A percentile compares a stretch with the other conserved stretches of the same genome.
Conservation (phyloP, 1,139 yeast species). For the Saccharomyces hybrid region DNA sequence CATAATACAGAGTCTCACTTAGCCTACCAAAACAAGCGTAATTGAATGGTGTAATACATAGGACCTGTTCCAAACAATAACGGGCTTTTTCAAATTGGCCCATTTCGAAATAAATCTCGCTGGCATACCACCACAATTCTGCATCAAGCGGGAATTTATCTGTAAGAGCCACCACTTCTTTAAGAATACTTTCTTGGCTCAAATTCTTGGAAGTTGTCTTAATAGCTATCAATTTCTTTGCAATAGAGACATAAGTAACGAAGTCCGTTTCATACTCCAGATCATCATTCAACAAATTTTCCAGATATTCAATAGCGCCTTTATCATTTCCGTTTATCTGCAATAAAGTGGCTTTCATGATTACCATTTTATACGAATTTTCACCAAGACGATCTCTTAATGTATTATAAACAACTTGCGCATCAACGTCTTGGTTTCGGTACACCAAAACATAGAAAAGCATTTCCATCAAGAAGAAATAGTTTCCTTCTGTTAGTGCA, state of each 20-base stretch:
- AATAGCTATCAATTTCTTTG: constrained; percentile 25
- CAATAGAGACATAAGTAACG: constrained; percentile 22
- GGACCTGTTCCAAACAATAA: constrained; percentile 59
- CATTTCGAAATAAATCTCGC: constrained; percentile 48
- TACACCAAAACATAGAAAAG: constrained; percentile 61
- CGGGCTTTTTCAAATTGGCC: constrained; percentile 66
- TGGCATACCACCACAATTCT: constrained; percentile 72
- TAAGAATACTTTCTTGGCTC: constrained; percentile 12
- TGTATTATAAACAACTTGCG: constrained; percentile 56
- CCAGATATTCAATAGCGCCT: constrained; percentile 26
- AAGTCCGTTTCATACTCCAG: constrained; percentile 30
- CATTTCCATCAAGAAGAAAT: constrained; percentile 58
- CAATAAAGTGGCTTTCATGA: constrained; percentile 27
- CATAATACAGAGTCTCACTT: constrained; percentile 24
- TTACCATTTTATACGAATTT: constrained; percentile 27
- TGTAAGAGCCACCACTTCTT: constrained; percentile 17
- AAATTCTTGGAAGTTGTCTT: constrained; percentile 10
- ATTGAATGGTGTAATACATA: constrained; percentile 62
- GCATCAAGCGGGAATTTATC: constrained; percentile 56
- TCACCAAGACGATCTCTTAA: constrained; percentile 60
- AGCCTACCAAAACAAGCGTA: constrained; percentile 49
- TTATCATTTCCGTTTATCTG: constrained; percentile 26
- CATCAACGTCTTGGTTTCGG: constrained; percentile 63
- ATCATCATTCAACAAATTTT: constrained; percentile 21
- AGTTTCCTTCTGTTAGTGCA: constrained; percentile 41